Conservation (phyloP, 257 asterid species). For the Ehretia macrophylla region DNA sequence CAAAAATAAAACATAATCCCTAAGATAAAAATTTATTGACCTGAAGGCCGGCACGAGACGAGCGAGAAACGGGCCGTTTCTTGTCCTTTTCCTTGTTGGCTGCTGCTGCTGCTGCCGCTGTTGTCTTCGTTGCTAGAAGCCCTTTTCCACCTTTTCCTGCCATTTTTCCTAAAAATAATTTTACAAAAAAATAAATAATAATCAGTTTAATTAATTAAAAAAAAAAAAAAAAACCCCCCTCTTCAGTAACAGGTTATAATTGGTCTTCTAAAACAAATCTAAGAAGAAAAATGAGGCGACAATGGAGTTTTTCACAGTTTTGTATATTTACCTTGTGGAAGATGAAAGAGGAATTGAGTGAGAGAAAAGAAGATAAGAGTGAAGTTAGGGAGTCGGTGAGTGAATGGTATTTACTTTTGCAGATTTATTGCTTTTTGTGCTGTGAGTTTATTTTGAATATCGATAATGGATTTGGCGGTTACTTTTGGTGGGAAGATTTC, state of each 20-base stretch:
- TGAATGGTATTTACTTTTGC: not conserved
- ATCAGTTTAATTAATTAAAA: not conserved
- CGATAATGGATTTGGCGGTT: conserved; percentile 46
- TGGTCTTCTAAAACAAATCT: too few relatives aligned
- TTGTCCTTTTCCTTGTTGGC: conserved; percentile 81
- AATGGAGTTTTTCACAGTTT: too few relatives aligned
- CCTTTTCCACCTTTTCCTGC: conserved; percentile 99
- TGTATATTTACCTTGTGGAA: too few relatives aligned
- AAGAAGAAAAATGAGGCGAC: too few relatives aligned
- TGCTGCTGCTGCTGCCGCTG: conserved; percentile 58
- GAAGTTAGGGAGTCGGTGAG: not conserved
- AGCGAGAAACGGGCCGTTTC: conserved; percentile 75
- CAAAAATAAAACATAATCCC: not conserved
- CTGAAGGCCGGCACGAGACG: conserved; percentile 97
- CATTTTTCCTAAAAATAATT: conserved; percentile 29
- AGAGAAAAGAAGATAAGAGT: conserved; percentile 2
- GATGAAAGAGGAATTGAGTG: not conserved
- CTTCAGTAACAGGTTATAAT: too few relatives aligned
- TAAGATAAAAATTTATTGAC: conserved; percentile 13
- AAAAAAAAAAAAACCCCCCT: not conserved
- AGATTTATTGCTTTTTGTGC: conserved; percentile 36
- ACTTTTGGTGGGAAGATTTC: conserved; percentile 35
- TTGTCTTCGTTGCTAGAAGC: conserved; percentile 90
- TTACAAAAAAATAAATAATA: not conserved
- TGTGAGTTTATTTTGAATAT: conserved; percentile 44